Percentiles rank a stretch among this genome's conserved stretches.
phyloP scores from a whole-genome alignment of 2,329 filamentous ascomycete species.

The Ophiobolus disseminans region DNA sequence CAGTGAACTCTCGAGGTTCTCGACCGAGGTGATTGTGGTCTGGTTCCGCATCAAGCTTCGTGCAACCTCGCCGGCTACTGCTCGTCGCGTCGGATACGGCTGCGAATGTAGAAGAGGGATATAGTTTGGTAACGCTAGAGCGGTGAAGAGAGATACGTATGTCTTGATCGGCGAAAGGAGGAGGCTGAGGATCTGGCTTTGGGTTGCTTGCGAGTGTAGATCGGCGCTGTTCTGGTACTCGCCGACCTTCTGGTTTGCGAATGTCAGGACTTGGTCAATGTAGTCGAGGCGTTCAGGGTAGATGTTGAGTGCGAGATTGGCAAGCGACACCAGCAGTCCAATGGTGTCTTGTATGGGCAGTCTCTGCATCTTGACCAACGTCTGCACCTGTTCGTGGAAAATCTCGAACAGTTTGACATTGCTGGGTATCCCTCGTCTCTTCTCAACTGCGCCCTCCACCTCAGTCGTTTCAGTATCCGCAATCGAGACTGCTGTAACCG shows the following conservation, averaged over 20 bases:
- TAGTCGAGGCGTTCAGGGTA: constrained; percentile 94
- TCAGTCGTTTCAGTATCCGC: constrained; percentile 49
- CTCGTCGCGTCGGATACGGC: constrained; percentile 88
- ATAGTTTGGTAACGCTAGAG: constrained; percentile 88
- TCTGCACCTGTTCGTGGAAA: constrained; percentile 95
- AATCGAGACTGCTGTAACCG: constrained; percentile 35
- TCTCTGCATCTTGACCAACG: constrained; percentile 87
- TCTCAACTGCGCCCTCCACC: constrained; percentile 54
- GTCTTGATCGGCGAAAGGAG: constrained; percentile 89
- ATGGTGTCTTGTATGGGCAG: constrained; percentile 95
- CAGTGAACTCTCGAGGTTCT: constrained; percentile 86
- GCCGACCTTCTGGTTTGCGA: constrained; percentile 82
- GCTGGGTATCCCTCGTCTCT: constrained; percentile 67
- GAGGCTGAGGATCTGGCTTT: constrained; percentile 86
- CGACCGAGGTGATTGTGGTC: constrained; percentile 76
- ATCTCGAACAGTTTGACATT: constrained; percentile 94
- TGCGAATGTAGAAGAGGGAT: constrained; percentile 89
- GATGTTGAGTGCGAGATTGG: constrained; percentile 93
- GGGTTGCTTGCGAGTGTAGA: constrained; percentile 83
- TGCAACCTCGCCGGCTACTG: constrained; percentile 88
- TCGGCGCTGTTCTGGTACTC: constrained; percentile 96
- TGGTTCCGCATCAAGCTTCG: constrained; percentile 82
- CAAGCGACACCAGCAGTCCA: constrained; percentile 88
- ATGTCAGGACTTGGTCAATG: constrained; percentile 90
- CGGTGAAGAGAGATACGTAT: constrained; percentile 96